These are phyloP conservation scores for Eucalyptus erythrocorys DNA, from an alignment of 345 rosid genomes.

Conservation along the genomic window DNA sequence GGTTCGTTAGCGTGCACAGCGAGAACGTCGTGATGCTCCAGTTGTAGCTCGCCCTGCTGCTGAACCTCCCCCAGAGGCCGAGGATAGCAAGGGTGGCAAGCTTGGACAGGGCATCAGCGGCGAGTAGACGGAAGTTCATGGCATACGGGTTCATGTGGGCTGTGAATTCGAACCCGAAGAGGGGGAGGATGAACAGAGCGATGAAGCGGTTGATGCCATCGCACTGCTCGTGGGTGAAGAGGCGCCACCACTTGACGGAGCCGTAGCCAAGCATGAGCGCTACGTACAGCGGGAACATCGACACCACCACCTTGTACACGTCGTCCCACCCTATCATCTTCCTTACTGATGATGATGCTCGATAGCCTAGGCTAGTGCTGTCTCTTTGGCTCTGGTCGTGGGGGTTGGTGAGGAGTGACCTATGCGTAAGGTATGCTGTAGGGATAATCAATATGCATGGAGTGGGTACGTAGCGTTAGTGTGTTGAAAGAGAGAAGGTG, in stretches of 20 bases:
- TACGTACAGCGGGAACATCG: constrained; percentile 74
- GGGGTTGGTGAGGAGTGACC: not conserved
- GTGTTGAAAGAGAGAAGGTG: not conserved
- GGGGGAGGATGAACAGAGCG: constrained; percentile 72
- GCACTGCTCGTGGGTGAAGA: constrained; percentile 65
- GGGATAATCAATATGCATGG: not conserved
- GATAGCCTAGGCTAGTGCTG: not conserved
- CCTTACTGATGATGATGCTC: not conserved
- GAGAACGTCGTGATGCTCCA: constrained; percentile 88
- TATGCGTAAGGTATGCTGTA: not conserved
- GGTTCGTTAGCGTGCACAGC: constrained; percentile 57
- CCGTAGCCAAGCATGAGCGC: constrained; percentile 81
- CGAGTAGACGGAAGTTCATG: constrained; percentile 54
- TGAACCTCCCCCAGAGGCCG: constrained; percentile 52
- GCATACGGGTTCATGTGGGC: constrained; percentile 62
- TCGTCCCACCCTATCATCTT: constrained; percentile 66
- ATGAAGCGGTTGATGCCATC: constrained; percentile 70
- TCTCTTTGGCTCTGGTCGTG: not conserved
- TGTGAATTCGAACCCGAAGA: constrained; percentile 68
- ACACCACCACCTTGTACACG: constrained; percentile 64
- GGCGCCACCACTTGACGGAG: constrained; percentile 84
- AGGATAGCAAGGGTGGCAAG: constrained; percentile 36
- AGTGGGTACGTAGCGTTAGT: not conserved
- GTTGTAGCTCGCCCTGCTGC: constrained; percentile 49
- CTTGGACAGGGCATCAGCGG: constrained; percentile 66